A percentile compares a stretch with the other conserved stretches of the same genome.
Evolutionary conservation across 352 stramenopile genomes (phyloP).

Genomic region (Globisporangium irregulare): DNA sequence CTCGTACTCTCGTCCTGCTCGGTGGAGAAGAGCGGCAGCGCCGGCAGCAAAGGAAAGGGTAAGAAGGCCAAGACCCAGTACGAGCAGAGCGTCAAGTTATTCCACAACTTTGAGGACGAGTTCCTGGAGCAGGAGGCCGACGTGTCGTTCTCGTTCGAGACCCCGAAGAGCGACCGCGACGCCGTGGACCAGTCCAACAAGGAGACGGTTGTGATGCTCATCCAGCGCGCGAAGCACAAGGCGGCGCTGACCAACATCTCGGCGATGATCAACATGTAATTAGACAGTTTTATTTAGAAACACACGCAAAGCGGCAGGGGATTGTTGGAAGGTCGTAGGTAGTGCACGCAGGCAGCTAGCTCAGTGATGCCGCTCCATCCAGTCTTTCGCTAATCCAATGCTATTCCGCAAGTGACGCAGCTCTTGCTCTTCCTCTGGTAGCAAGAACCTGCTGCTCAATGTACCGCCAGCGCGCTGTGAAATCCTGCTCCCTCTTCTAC

Average conservation of each 20-base stretch:
- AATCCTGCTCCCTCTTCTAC: neutral
- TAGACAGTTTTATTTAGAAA: slow-evolving; percentile 39
- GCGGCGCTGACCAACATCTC: slow-evolving; percentile 70
- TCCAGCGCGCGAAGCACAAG: slow-evolving; percentile 79
- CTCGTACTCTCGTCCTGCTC: slow-evolving; percentile 68
- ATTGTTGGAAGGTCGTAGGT: neutral
- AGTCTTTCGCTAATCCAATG: slow-evolving; percentile 65
- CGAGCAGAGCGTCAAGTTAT: slow-evolving; percentile 69
- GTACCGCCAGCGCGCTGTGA: neutral
- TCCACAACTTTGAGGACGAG: slow-evolving; percentile 86
- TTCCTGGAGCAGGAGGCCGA: slow-evolving; percentile 78
- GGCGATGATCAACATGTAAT: slow-evolving; percentile 83
- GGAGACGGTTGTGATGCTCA: slow-evolving; percentile 73
- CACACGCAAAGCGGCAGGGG: neutral
- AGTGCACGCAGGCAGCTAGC: neutral
- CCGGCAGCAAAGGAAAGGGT: slow-evolving; percentile 29
- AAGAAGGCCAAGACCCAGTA: slow-evolving; percentile 80
- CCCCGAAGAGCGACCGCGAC: slow-evolving; percentile 61
- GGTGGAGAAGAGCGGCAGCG: slow-evolving; percentile 43
- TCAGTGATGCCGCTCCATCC: slow-evolving; percentile 42
- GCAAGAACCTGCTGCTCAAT: slow-evolving; percentile 44
- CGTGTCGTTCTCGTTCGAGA: slow-evolving; percentile 69
- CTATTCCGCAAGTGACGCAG: slow-evolving; percentile 46
- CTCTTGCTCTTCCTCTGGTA: slow-evolving; percentile 55
- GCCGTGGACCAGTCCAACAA: slow-evolving; percentile 56